These are phyloP conservation scores for Cutaneotrichosporon sp. DNA, from an alignment of 1,284 basidiomycete species.

Conservation along the genomic window DNA sequence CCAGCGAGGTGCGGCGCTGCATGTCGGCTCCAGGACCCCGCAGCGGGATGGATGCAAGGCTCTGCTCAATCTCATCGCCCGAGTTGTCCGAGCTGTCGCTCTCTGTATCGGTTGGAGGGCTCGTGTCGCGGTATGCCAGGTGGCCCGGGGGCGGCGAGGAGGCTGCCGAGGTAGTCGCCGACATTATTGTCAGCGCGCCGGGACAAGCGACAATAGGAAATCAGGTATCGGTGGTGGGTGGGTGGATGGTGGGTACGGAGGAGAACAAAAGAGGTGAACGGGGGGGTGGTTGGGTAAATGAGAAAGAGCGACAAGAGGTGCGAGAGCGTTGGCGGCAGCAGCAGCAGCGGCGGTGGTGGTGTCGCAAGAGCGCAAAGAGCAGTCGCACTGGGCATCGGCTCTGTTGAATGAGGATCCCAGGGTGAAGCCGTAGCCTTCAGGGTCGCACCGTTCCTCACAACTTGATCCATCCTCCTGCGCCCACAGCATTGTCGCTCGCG, in stretches of 20 bases:
- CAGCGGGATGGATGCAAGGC: neutral
- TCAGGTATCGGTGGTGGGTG: neutral
- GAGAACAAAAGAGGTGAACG: neutral
- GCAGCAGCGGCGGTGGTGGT: no score
- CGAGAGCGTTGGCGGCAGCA: no score
- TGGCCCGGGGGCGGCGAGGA: no score
- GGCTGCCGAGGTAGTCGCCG: no score
- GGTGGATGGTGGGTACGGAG: neutral
- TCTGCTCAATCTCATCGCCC: slow-evolving; percentile 5
- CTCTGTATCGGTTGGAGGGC: neutral
- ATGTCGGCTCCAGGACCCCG: neutral
- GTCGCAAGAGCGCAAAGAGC: no score
- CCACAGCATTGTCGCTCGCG: no score
- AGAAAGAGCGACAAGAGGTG: neutral
- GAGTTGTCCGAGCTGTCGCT: neutral
- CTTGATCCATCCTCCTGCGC: no score
- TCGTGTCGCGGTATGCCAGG: neutral
- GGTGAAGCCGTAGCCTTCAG: no score
- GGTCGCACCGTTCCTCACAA: no score
- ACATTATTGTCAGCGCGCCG: no score
- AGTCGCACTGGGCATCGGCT: no score
- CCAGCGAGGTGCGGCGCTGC: neutral
- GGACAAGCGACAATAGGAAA: neutral
- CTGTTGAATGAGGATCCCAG: no score
- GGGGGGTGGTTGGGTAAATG: neutral